phyloP scores from a whole-genome alignment of 225 moss, liverwort and hornwort genomes.

The Antitrichia curtipendula region DNA sequence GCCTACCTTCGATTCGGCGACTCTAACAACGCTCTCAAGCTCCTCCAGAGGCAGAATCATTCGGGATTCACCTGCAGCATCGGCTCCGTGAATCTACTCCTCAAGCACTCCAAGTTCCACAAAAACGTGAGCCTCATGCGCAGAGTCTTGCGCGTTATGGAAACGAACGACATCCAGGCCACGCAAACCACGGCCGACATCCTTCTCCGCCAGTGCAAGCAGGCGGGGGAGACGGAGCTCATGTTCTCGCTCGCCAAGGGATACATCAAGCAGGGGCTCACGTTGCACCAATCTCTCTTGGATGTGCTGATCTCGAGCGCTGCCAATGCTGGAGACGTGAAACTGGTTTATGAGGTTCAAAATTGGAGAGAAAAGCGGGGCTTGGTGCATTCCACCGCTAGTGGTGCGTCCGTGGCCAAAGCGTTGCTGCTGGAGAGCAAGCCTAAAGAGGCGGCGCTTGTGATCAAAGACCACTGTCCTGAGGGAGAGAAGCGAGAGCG shows the following conservation, averaged over 20 bases:
- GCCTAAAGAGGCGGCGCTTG: constrained; percentile 15
- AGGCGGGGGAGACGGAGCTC: constrained; percentile 2
- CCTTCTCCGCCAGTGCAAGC: constrained; percentile 18
- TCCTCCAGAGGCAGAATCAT: constrained; percentile 2
- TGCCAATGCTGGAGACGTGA: constrained; percentile 8
- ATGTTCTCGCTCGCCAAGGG: constrained; percentile 11
- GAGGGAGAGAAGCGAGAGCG: constrained; percentile 19
- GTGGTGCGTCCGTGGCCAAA: constrained; percentile 28
- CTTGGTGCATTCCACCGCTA: constrained; percentile 16
- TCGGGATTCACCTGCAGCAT: constrained; percentile 3
- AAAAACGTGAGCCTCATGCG: constrained; percentile 8
- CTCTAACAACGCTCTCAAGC: constrained; percentile 47
- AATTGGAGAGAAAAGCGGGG: constrained; percentile 21
- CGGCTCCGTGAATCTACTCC: constrained; percentile 14
- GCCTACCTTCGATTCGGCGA: constrained; percentile 58
- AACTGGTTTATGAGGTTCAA: neutral
- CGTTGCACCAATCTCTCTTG: constrained; percentile 2
- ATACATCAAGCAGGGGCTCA: neutral
- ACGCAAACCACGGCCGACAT: constrained; percentile 14
- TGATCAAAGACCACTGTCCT: constrained; percentile 16
- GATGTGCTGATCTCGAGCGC: constrained; percentile 22
- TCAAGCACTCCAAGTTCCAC: constrained; percentile 11
- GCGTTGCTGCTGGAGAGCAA: constrained; percentile 23
- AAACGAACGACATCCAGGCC: neutral
- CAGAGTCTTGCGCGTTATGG: constrained; percentile 3